phyloP scores from a whole-genome alignment of 2,329 filamentous ascomycete genomes.

The Dothidotthia symphoricarpi region DNA sequence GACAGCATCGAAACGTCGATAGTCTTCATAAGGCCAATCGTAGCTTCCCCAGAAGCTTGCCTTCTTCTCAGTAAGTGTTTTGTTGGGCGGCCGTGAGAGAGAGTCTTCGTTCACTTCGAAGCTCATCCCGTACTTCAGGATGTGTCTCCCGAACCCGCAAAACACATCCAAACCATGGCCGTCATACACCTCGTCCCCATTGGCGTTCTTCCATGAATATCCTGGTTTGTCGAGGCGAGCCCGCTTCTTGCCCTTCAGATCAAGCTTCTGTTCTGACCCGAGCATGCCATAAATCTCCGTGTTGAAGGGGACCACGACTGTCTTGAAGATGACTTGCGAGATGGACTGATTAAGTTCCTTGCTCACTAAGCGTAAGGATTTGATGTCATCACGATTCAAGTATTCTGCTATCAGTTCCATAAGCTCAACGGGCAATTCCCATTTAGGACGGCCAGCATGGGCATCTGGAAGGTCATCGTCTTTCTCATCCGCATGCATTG shows the following conservation, averaged over 20 bases:
- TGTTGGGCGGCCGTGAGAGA: slow-evolving; percentile 54
- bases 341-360: slow-evolving; percentile 59
- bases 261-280: slow-evolving; percentile 38
- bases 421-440: slow-evolving; percentile 59
- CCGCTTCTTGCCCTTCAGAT: slow-evolving; percentile 40
- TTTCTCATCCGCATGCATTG: background rate
- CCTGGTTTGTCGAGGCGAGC: slow-evolving; percentile 22
- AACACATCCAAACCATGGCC: slow-evolving; percentile 64
- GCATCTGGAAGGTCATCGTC: background rate
- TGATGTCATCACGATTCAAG: slow-evolving; percentile 59
- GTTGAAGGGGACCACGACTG: slow-evolving; percentile 65
- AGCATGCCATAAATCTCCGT: slow-evolving; percentile 61
- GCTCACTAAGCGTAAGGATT: slow-evolving; percentile 61
- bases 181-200: slow-evolving; percentile 48
- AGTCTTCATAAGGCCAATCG: slow-evolving; percentile 61
- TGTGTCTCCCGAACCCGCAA: slow-evolving; percentile 59
- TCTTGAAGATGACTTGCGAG: slow-evolving; percentile 59
- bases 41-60: slow-evolving; percentile 64
- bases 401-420: slow-evolving; percentile 58
- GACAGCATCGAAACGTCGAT: slow-evolving; percentile 59
- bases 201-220: slow-evolving; percentile 46
- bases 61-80: slow-evolving; percentile 55
- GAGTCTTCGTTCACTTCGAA: slow-evolving; percentile 63
- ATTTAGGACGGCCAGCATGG: slow-evolving; percentile 38
- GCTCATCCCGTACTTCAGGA: slow-evolving; percentile 64